These are phyloP conservation scores for Fraxinus anomala DNA, from an alignment of 257 asterid genomes.

Conservation along the genomic window DNA sequence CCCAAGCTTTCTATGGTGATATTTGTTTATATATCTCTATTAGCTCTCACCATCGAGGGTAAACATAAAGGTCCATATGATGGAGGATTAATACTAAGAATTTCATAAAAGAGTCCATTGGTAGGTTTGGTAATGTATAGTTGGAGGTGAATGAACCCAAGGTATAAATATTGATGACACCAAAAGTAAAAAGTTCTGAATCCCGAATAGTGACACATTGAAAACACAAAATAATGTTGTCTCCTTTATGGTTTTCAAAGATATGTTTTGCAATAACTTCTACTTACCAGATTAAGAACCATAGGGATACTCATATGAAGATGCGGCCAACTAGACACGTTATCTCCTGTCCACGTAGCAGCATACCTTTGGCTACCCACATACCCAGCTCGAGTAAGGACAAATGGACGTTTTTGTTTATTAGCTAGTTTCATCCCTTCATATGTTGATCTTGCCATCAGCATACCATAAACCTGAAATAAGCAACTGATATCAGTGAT, in stretches of 20 bases:
- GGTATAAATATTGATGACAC: no score
- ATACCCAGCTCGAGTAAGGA: conserved; percentile 95
- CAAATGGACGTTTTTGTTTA: conserved; percentile 81
- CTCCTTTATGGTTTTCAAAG: not conserved
- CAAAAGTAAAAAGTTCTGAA: no score
- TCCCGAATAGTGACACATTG: no score
- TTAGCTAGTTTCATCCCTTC: conserved; percentile 87
- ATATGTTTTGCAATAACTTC: conserved; percentile 9
- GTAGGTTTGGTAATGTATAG: no score
- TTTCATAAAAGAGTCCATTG: no score
- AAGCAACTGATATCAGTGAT: not conserved
- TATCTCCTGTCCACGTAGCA: conserved; percentile 99
- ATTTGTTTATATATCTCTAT: no score
- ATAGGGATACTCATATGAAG: conserved; percentile 93
- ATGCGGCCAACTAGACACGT: conserved; percentile 93
- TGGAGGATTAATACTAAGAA: not conserved
- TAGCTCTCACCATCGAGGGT: not conserved
- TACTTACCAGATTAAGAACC: conserved; percentile 85
- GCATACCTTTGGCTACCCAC: conserved; percentile 97
- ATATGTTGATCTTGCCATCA: conserved; percentile 94
- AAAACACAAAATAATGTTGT: not conserved
- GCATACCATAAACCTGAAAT: conserved; percentile 86
- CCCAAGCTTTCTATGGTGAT: not conserved
- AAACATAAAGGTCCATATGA: not conserved
- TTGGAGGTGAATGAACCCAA: no score